Conservation (phyloP, 495 filamentous ascomycete species). For the Neurospora sp. region DNA sequence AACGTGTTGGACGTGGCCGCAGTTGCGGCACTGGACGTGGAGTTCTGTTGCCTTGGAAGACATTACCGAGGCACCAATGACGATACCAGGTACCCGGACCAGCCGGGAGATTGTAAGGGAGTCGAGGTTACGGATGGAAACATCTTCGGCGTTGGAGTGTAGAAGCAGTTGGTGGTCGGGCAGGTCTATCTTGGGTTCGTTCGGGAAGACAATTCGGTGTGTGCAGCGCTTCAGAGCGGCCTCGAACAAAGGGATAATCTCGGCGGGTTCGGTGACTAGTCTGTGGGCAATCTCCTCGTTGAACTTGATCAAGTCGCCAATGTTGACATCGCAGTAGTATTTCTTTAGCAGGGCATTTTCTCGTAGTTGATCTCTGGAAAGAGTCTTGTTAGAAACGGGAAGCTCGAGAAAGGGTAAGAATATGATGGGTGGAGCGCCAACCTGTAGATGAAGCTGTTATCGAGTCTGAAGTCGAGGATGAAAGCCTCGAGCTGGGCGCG, state of each 20-base stretch:
- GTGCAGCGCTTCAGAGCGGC: conserved; percentile 81
- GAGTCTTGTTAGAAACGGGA: neutral
- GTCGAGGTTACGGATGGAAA: conserved; percentile 88
- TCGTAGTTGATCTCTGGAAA: conserved; percentile 76
- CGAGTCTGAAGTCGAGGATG: conserved; percentile 87
- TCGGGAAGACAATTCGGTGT: conserved; percentile 73
- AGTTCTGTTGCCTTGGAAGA: conserved; percentile 89
- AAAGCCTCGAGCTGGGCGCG: conserved; percentile 65
- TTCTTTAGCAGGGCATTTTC: conserved; percentile 93
- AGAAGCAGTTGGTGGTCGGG: conserved; percentile 94
- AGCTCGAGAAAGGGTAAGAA: neutral
- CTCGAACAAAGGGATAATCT: conserved; percentile 93
- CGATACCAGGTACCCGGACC: conserved; percentile 91
- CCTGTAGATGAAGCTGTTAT: conserved; percentile 96
- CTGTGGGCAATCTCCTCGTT: conserved; percentile 93
- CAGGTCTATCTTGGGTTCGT: conserved; percentile 56
- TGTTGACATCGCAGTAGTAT: conserved; percentile 94
- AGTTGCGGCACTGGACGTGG: conserved; percentile 81
- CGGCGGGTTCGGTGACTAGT: conserved; percentile 80
- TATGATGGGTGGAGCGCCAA: conserved; percentile 20
- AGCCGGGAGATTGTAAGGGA: conserved; percentile 90
- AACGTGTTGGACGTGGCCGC: conserved; percentile 61
- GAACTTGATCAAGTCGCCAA: conserved; percentile 91
- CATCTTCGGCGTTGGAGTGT: conserved; percentile 80
- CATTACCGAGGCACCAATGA: conserved; percentile 94